Base-by-base conservation (phyloP, 2,329 filamentous ascomycete genomes). In the Dactylonectria estremocensis region DNA sequence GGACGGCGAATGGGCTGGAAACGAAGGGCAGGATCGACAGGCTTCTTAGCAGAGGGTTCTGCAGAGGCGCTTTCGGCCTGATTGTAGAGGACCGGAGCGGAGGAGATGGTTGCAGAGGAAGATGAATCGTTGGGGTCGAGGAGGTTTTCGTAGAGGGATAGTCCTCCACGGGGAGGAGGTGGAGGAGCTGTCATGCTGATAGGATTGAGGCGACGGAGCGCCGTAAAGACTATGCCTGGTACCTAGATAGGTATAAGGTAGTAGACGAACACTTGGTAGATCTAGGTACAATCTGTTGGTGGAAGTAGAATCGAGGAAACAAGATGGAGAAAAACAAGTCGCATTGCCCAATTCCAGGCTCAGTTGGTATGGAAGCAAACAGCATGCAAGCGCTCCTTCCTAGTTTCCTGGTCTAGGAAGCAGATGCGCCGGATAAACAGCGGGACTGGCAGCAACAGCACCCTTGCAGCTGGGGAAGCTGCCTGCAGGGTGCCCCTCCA, bases 1-100 rank as follows among this genome's bases (percentile, higher is more conserved):
- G 93, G 93, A 68, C 93, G 89, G 76, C 93, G 93, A 72, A 95
- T 95, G 58, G 94, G 94, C 80, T 97, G 94, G 83, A 97, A 97
- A 80, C 92, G 92, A 70, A 97, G 86, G 76, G 93, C 90, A 80
- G 85, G 79, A 60, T 88, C 85, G 52, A 84, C 71, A 14, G 82
- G 84, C 81, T 93, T 94, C 80, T 91, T 95, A 67, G 87, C 84
- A 1, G 72, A 33, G 11, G 84, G 71, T 73, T 88, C 83, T 66
- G 83, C 79, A 50, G 80, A 75, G 46, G 79, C 75, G 20, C 85
- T 84, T 20, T 84, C 83, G 66, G 83, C 79, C 74, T 90, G 81
- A 69, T 89, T 90, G 81, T 95, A 95, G 61, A 91, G 86, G 58
- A 95, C 90, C 0, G 94, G 93, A 2, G 89, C 92, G 74, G 91